Percentiles rank a stretch among this genome's conserved stretches.
Evolutionary conservation across 805 yeast species (phyloP).

Genomic region (Kuraishia piskuri): DNA sequence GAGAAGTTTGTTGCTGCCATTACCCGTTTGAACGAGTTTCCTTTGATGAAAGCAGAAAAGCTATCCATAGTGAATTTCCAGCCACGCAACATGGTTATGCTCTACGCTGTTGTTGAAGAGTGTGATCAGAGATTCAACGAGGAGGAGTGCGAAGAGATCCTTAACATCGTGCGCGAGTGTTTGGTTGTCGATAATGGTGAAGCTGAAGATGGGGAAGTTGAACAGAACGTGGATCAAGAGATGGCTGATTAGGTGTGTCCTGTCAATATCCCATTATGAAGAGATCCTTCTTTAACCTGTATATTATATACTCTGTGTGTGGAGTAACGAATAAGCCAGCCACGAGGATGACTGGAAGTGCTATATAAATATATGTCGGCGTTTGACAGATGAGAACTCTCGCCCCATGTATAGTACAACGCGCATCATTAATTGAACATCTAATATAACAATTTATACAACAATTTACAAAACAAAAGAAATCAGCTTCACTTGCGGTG

Average conservation of each 20-base stretch:
- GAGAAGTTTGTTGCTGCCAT: constrained; percentile 21
- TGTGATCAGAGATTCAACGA: constrained; percentile 82
- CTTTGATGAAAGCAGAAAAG: constrained; percentile 73
- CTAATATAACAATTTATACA: neutral
- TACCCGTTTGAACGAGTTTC: constrained; percentile 36
- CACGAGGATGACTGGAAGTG: too few species aligned
- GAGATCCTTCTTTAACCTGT: too few species aligned
- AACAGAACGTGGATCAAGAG: constrained; percentile 7
- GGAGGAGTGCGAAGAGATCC: constrained; percentile 48
- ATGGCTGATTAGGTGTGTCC: neutral
- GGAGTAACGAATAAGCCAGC: too few species aligned
- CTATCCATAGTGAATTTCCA: constrained; percentile 75
- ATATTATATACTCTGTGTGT: too few species aligned
- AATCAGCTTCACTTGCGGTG: neutral
- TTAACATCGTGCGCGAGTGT: constrained; percentile 44
- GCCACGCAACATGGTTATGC: constrained; percentile 72
- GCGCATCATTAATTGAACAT: neutral
- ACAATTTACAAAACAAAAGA: neutral
- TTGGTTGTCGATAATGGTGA: constrained; percentile 35
- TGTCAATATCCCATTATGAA: too few species aligned
- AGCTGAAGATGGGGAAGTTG: constrained; percentile 12
- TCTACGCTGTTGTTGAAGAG: constrained; percentile 81
- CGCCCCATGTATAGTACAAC: neutral
- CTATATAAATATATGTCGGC: too few species aligned
- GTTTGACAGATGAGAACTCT: too few species aligned